phyloP scores from a whole-genome alignment of 2,329 filamentous ascomycete species.

The Apiospora phragmitis region DNA sequence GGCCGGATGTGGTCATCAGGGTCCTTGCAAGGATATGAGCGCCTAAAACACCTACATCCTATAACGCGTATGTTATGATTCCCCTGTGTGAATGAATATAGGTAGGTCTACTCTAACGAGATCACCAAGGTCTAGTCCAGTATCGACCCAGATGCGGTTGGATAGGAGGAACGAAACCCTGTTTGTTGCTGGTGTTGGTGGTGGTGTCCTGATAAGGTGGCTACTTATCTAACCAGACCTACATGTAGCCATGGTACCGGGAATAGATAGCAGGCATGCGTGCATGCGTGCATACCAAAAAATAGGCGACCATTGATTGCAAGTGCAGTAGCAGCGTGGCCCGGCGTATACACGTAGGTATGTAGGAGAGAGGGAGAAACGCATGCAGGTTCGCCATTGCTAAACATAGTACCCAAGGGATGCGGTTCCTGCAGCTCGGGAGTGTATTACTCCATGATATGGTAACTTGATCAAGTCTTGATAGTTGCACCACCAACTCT shows the following conservation, averaged over 20 bases:
- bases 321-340: neutral
- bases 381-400: conserved; percentile 7
- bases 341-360: conserved; percentile 7
- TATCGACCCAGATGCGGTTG: neutral
- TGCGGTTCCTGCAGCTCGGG: neutral
- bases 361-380: neutral
- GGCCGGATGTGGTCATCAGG: neutral
- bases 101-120: neutral
- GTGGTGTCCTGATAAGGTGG: neutral
- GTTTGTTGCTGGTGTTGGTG: neutral
- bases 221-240: neutral
- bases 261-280: neutral
- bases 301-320: neutral
- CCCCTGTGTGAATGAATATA: no score
- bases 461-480: no score
- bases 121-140: neutral
- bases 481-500: neutral
- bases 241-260: neutral
- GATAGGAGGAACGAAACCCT: neutral
- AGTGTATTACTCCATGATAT: neutral
- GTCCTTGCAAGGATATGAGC: neutral
- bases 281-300: neutral
- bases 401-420: conserved; percentile 8
- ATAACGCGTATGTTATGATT: neutral
- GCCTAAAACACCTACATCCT: neutral